Percentiles rank a stretch among this genome's conserved stretches.
phyloP scores from a whole-genome alignment of 768 basidiomycete genomes.

The Russula virescens region DNA sequence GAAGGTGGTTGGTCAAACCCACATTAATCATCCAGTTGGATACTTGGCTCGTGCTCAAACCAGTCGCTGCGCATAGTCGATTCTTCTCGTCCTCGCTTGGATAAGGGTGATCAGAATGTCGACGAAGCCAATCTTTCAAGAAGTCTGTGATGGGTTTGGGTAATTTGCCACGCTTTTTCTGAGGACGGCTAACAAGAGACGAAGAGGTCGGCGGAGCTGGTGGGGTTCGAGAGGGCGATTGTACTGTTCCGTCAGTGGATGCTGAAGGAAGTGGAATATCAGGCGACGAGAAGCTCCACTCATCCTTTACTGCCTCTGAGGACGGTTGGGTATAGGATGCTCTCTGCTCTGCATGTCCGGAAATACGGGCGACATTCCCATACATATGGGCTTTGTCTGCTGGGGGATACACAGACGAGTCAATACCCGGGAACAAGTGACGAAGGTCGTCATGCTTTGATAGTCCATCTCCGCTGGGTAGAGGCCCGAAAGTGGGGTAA shows the following conservation, averaged over 20 bases:
- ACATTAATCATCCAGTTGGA: conserved; percentile 95
- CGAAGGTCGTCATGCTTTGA: conserved; percentile 72
- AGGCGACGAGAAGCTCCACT: conserved; percentile 62
- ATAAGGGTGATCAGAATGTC: conserved; percentile 85
- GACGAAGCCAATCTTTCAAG: conserved; percentile 82
- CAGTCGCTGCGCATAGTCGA: conserved; percentile 78
- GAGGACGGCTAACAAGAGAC: conserved; percentile 66
- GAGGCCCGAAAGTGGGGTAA: conserved; percentile 24
- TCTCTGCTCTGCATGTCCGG: conserved; percentile 63
- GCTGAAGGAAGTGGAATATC: conserved; percentile 48
- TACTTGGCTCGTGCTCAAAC: conserved; percentile 82
- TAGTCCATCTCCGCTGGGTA: conserved; percentile 31
- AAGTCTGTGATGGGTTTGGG: conserved; percentile 89
- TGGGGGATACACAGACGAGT: conserved; percentile 28
- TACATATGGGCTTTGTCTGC: conserved; percentile 40
- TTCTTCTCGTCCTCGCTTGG: conserved; percentile 90
- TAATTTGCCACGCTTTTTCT: conserved; percentile 79
- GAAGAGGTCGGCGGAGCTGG: conserved; percentile 38
- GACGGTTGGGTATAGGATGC: conserved; percentile 32
- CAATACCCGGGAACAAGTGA: conserved; percentile 62
- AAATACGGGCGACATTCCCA: conserved; percentile 62
- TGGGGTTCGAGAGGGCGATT: conserved; percentile 47
- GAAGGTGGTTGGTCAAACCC: conserved; percentile 26
- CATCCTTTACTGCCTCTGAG: conserved; percentile 51
- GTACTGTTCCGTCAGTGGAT: conserved; percentile 34